These are phyloP conservation scores for Phanerodontia chrysosporium DNA, from an alignment of 768 basidiomycete genomes.

Conservation along the genomic window DNA sequence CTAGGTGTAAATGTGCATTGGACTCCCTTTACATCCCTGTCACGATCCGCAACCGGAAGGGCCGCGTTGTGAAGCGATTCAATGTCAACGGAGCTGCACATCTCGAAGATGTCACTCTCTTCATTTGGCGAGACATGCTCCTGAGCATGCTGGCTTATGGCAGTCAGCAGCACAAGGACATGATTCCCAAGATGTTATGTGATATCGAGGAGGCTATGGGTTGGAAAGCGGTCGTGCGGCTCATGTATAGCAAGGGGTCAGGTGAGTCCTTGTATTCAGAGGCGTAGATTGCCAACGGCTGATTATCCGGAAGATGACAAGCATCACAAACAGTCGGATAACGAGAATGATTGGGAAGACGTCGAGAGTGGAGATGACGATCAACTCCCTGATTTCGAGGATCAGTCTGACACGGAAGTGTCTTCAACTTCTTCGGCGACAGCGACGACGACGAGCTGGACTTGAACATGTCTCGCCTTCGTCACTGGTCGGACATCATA, in stretches of 20 bases:
- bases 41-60: conserved; percentile 38
- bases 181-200: conserved; percentile 50
- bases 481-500: conserved; percentile 48
- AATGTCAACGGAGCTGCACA: conserved; percentile 42
- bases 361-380: conserved; percentile 27
- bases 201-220: conserved; percentile 52
- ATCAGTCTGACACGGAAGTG: conserved; percentile 11
- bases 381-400: conserved; percentile 8
- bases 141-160: conserved; percentile 46
- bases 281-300: no score
- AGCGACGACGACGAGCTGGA: conserved; percentile 18
- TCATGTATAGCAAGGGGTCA: conserved; percentile 49
- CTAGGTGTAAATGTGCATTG: conserved; percentile 54
- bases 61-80: conserved; percentile 46
- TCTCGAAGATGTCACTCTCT: conserved; percentile 44
- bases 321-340: conserved; percentile 31
- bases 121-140: conserved; percentile 71
- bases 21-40: conserved; percentile 44
- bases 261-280: conserved; percentile 32
- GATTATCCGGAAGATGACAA: conserved; percentile 22
- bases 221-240: conserved; percentile 45
- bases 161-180: conserved; percentile 23
- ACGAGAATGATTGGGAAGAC: conserved; percentile 25
- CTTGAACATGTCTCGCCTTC: conserved; percentile 31
- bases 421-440: conserved; percentile 7